Conservation (phyloP, 441 rosid species). For the Metrosideros polymorpha region DNA sequence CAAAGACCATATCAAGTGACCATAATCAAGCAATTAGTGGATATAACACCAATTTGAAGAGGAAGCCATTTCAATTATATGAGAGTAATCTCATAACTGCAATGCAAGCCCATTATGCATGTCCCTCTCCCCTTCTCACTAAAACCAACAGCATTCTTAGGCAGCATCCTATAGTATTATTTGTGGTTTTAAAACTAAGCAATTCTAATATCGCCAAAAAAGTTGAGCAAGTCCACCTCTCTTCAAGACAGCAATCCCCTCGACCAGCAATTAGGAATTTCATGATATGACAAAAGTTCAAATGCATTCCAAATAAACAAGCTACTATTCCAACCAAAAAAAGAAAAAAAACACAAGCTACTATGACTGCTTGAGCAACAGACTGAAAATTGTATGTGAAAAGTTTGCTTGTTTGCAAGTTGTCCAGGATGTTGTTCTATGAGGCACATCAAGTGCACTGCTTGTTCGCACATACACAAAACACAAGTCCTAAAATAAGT, state of each 20-base stretch:
- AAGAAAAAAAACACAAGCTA: too few species aligned
- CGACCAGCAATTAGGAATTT: neutral
- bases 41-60: neutral
- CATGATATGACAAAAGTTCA: neutral
- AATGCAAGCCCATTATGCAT: neutral
- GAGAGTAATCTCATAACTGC: neutral
- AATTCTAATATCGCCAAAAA: neutral
- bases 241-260: neutral
- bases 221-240: neutral
- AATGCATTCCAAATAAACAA: neutral
- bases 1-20: neutral
- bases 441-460: neutral
- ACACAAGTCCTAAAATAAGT: neutral
- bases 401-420: neutral
- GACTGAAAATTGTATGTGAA: neutral
- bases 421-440: neutral
- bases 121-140: neutral
- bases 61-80: neutral
- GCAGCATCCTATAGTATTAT: neutral
- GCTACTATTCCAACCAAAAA: too few species aligned
- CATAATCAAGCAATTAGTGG: neutral
- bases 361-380: neutral
- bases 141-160: neutral
- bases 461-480: neutral
- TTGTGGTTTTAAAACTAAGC: neutral